A percentile compares a stretch with the other conserved stretches of the same genome.
Conservation (phyloP, 2,329 filamentous ascomycete species). For the Aulographum hederae region DNA sequence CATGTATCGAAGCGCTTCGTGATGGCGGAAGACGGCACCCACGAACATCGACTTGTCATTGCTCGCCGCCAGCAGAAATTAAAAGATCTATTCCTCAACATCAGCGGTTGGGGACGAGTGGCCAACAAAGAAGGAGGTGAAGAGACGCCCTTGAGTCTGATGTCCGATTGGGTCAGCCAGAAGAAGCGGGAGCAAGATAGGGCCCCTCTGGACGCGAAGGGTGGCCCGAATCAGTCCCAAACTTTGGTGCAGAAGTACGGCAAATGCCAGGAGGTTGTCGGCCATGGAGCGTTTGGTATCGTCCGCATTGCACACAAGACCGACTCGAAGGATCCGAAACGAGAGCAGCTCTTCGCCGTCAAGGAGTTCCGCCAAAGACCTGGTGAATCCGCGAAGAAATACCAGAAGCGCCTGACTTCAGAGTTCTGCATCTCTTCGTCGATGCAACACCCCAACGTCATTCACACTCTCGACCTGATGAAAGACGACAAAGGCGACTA, state of each 20-base stretch:
- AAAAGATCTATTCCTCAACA: constrained; percentile 72
- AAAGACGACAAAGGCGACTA: constrained; percentile 95
- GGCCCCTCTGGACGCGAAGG: constrained; percentile 56
- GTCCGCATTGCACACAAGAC: constrained; percentile 96
- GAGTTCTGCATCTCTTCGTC: constrained; percentile 98
- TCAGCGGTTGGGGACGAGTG: constrained; percentile 45
- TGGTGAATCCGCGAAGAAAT: constrained; percentile 90
- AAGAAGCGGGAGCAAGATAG: constrained; percentile 73
- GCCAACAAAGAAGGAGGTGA: constrained; percentile 49
- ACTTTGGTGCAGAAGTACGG: constrained; percentile 93
- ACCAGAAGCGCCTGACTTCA: constrained; percentile 89
- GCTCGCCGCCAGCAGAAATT: constrained; percentile 89
- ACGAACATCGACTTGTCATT: constrained; percentile 78
- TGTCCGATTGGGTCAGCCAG: constrained; percentile 92
- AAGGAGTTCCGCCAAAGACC: constrained; percentile 94
- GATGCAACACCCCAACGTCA: constrained; percentile 90
- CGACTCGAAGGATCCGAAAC: constrained; percentile 54
- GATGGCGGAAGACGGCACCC: constrained; percentile 45
- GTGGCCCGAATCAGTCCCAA: constrained; percentile 52
- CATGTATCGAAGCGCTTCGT: constrained; percentile 32
- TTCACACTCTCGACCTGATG: constrained; percentile 87
- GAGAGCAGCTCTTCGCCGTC: constrained; percentile 86
- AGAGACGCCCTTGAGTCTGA: constrained; percentile 74
- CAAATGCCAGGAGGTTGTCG: constrained; percentile 94
- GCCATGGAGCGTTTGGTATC: constrained; percentile 90